A percentile compares a stretch with the other conserved stretches of the same genome.
Evolutionary conservation across 73 alveolate species (phyloP).

Genomic region (Paramecium pentaurelia): DNA sequence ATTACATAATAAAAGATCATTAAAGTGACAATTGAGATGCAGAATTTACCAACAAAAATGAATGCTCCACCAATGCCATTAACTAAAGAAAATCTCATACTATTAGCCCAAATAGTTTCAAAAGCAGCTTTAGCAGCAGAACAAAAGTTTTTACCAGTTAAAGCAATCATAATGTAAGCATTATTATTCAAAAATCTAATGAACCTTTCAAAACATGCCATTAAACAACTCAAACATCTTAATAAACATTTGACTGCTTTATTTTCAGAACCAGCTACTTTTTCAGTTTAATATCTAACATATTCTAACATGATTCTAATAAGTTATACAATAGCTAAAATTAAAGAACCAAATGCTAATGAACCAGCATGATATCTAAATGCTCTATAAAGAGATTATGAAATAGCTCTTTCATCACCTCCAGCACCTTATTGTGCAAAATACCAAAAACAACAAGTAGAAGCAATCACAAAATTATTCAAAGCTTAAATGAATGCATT

Average conservation of each 20-base stretch:
- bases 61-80: constrained; percentile 90
- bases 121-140: constrained; percentile 96
- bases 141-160: constrained; percentile 94
- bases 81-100: constrained; percentile 92
- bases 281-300: constrained; percentile 77
- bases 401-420: constrained; percentile 83
- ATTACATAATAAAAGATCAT: constrained; percentile 84
- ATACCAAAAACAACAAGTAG: constrained; percentile 93
- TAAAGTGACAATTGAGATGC: constrained; percentile 80
- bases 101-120: constrained; percentile 87
- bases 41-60: constrained; percentile 87
- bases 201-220: constrained; percentile 92
- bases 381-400: constrained; percentile 85
- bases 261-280: constrained; percentile 76
- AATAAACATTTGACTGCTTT: constrained; percentile 80
- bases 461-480: constrained; percentile 65
- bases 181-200: constrained; percentile 90
- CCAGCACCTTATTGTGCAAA: constrained; percentile 91
- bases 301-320: constrained; percentile 86
- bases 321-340: constrained; percentile 92
- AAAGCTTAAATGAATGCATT: constrained; percentile 76
- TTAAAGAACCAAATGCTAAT: constrained; percentile 94
- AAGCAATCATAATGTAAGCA: constrained; percentile 95
- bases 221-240: constrained; percentile 83
- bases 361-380: constrained; percentile 97